Evolutionary conservation across 306 rosid genomes (phyloP), one percentile per base, ranked within the genome.

Genomic region (Lagenaria siceraria): DNA sequence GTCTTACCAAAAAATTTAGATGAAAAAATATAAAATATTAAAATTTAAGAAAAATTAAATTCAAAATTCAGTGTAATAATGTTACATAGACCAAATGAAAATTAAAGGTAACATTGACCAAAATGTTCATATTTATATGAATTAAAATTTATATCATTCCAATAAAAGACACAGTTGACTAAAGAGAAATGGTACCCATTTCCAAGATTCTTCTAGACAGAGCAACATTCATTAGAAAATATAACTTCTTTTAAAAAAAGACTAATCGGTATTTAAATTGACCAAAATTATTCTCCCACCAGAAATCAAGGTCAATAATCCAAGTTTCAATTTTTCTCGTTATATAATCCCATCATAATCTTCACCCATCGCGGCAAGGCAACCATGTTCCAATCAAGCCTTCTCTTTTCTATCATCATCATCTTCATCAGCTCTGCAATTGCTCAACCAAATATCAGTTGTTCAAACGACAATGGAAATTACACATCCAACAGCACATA

Each of bases 401-500:
- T 33, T 64, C 17, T 36, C 72, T 8, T 18, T 36, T 38, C 9
- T 60, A 75, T 52, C 19, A 4, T 58, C 35, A 24, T 10, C 35
- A 24, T 21, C 29, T 4, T 24, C 55, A 55, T 10, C 31, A 3
- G n/a, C 35, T 19, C 17, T 0, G 51, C 25, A 8, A 21, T 4
- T 27, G 27, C 64, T 21, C 78, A 54, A 21, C 51, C 65, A 1
- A 75, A 4, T 19, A 10, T 75, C n/a, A 3, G 24, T 22, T 75
- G 29, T 21, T 75, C 62, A 19, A 38, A 15, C 29, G 65, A 33
- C 33, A 35, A 9, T 14, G 90, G 91, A 2, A 85, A 85, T 74
- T 90, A 85, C 89, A 83, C 88, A 29, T 40, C 77, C 9, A 77
- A 83, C 48, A 79, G 88, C 63, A 60, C 86, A 79, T 88, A 86